Percentiles rank a stretch among this genome's conserved stretches.
These are phyloP conservation scores for Dactylonectria macrodidyma DNA, from an alignment of 2,329 filamentous ascomycete species.

Conservation along the genomic window DNA sequence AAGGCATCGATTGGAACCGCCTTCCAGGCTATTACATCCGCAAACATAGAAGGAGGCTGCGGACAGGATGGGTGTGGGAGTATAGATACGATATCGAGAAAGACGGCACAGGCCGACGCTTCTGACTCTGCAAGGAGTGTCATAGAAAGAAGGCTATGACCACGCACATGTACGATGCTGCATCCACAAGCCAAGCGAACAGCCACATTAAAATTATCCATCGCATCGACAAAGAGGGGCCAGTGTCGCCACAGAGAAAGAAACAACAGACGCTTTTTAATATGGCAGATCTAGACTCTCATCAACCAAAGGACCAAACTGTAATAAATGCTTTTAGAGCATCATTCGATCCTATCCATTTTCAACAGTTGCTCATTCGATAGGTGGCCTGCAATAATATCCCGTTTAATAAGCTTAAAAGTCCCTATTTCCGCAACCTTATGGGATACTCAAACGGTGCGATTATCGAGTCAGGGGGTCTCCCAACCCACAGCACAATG, in stretches of 20 bases:
- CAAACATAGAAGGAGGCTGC: background rate
- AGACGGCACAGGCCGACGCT: background rate
- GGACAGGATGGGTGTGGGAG: background rate
- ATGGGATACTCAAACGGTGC: background rate
- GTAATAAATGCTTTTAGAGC: background rate
- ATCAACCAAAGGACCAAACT: background rate
- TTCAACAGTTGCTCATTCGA: background rate
- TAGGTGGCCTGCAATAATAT: conserved; percentile 1
- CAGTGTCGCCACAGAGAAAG: background rate
- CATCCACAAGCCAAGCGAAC: background rate
- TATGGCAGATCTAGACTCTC: background rate
- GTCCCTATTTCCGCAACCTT: background rate
- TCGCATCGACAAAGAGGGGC: background rate
- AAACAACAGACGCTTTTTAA: background rate
- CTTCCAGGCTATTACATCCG: background rate
- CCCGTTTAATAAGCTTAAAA: background rate
- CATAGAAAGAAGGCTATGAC: background rate
- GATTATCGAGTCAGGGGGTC: background rate
- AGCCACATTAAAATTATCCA: background rate
- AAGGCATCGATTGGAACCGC: conserved; percentile 1
- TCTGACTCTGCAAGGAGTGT: background rate
- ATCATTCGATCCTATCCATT: background rate
- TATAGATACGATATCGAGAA: conserved; percentile 1
- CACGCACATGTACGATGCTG: background rate
- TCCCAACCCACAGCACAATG: background rate